Evolutionary conservation across 1,139 yeast species (phyloP).

Genomic region (Lizanozyma gosingica): DNA sequence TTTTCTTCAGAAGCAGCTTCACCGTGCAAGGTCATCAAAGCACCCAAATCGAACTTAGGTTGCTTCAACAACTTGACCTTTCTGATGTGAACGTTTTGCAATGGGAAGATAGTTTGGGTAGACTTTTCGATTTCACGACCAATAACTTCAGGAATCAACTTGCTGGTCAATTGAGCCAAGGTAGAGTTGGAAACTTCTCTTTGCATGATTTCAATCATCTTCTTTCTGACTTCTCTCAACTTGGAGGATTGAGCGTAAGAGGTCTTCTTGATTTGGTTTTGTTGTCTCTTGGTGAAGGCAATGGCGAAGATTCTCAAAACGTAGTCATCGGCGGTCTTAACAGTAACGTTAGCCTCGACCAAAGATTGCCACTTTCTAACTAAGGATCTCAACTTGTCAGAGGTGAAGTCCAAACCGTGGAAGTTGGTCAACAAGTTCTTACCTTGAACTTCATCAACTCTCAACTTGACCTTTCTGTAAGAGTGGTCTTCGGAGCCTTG

Average conservation of each 20-base stretch:
- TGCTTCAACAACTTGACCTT: constrained; percentile 45
- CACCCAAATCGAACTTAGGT: constrained; percentile 46
- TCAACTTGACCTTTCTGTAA: constrained; percentile 42
- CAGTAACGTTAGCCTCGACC: constrained; percentile 45
- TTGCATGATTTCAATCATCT: constrained; percentile 44
- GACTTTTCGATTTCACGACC: constrained; percentile 48
- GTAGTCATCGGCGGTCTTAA: constrained; percentile 43
- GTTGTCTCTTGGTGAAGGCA: constrained; percentile 47
- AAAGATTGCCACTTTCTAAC: constrained; percentile 48
- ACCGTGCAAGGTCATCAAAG: constrained; percentile 44
- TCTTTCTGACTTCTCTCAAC: constrained; percentile 44
- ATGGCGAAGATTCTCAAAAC: constrained; percentile 42
- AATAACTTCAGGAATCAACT: constrained; percentile 45
- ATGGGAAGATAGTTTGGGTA: constrained; percentile 42
- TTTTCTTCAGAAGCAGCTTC: constrained; percentile 43
- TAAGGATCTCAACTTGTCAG: constrained; percentile 43
- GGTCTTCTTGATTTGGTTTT: constrained; percentile 43
- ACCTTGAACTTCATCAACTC: constrained; percentile 48
- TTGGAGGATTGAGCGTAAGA: constrained; percentile 44
- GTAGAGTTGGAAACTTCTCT: constrained; percentile 44
- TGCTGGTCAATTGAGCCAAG: constrained; percentile 42
- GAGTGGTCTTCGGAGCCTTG: constrained; percentile 48
- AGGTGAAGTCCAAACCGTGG: constrained; percentile 44
- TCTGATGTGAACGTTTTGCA: constrained; percentile 46
- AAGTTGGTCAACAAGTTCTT: constrained; percentile 47